Percentiles rank a stretch among this genome's conserved stretches.
Evolutionary conservation across 1,284 basidiomycete species (phyloP).

Genomic region (Tilletia setariae): DNA sequence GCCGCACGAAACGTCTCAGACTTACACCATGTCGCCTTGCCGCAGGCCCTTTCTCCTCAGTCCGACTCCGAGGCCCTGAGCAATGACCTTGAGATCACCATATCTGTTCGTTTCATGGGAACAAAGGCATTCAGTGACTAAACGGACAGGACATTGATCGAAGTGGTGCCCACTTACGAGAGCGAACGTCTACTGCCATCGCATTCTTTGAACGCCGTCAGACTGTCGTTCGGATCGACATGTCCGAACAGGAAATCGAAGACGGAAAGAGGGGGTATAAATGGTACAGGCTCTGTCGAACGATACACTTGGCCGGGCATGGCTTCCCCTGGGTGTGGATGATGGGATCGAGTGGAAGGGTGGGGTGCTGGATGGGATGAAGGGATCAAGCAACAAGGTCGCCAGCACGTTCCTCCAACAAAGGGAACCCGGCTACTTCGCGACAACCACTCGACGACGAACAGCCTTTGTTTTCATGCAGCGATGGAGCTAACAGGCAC

Average conservation of each 20-base stretch:
- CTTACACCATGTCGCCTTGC: constrained; percentile 13
- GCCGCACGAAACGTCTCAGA: neutral
- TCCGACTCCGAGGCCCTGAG: neutral
- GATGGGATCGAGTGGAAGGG: no score
- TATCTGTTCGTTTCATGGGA: neutral
- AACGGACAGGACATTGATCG: no score
- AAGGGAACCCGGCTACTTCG: no score
- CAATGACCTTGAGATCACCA: constrained; percentile 6
- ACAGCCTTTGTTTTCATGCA: no score
- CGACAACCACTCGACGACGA: no score
- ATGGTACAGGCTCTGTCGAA: neutral
- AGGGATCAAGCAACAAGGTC: neutral
- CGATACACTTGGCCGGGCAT: neutral
- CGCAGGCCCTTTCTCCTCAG: neutral
- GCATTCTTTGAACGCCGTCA: neutral
- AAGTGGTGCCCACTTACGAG: neutral
- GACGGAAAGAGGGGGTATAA: neutral
- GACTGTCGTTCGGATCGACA: neutral
- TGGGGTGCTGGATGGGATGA: no score
- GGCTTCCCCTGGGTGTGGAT: neutral
- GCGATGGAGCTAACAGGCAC: no score
- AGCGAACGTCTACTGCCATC: neutral
- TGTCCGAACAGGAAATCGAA: neutral
- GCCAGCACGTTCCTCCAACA: no score
- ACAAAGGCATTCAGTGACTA: no score